Evolutionary conservation across 2,329 filamentous ascomycete genomes (phyloP), one percentile per base, ranked within the genome.

Genomic region (Trichoderma koningii): DNA sequence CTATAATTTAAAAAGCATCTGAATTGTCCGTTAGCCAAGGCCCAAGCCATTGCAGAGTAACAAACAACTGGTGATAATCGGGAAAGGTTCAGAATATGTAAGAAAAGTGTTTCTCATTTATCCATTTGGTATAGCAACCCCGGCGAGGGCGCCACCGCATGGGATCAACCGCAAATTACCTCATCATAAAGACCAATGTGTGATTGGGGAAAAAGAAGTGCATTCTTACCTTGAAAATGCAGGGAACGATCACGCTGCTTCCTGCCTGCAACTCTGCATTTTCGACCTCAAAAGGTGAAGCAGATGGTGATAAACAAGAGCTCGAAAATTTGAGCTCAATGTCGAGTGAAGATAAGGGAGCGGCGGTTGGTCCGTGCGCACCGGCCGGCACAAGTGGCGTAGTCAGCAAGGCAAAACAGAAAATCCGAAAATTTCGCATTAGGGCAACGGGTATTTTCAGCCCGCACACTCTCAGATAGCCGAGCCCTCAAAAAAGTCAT

Each of bases 101-200:
- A 97, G 93, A 94, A 87, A 87, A 88, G 80, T 34, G 91, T 96
- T 90, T 97, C 93, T 97, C 93, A 96, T 82, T 78, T 86, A 76
- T 81, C 85, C 81, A 80, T 76, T 81, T 83, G 89, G 88, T 93
- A 89, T 89, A 85, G 89, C 90, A 83, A 85, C 91, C 87, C 93
- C 87, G 93, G 93, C 93, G 90, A 80, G 92, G 87, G 90, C 82
- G 84, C 92, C 92, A 93, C 87, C 87, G 82, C 79, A 79, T 78
- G 81, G 83, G 85, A 90, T 97, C 93, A 96, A 94, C 94, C 93
- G 93, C 93, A 97, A 97, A 97, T 97, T 97, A 77, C 91, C 83
- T 90, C 93, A 96, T 97, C 93, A 91, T 89, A 72, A 72, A 76
- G n/a, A 68, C 66, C 55, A 44, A 47, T 26, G 34, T 41, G 68